Conservation (phyloP, 805 yeast species). For the Limtongozyma cylindracea region DNA sequence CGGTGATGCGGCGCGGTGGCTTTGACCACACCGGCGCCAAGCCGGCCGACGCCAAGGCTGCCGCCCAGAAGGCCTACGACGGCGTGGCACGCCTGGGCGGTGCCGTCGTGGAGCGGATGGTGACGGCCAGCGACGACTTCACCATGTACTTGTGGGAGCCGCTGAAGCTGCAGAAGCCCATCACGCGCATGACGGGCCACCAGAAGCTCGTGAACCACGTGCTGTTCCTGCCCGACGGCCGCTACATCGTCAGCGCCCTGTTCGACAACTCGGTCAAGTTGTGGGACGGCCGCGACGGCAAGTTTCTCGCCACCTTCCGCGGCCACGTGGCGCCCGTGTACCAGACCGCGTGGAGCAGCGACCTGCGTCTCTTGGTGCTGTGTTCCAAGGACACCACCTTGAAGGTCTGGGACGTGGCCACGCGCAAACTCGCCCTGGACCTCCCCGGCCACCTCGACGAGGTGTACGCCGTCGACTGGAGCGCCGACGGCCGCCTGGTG, state of each 20-base stretch:
- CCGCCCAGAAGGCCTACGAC: conserved; percentile 35
- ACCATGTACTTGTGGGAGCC: conserved; percentile 70
- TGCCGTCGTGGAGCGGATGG: conserved; percentile 42
- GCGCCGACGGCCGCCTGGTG: conserved; percentile 78
- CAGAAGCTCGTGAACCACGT: conserved; percentile 94
- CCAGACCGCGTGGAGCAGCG: conserved; percentile 95
- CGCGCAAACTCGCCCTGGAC: conserved; percentile 65
- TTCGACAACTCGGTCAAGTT: conserved; percentile 87
- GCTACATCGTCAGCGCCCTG: conserved; percentile 73
- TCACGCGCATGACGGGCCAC: conserved; percentile 91
- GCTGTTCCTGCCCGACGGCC: conserved; percentile 86
- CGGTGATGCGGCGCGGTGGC: conserved; percentile 68
- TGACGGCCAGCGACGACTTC: conserved; percentile 90
- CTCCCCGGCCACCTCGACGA: conserved; percentile 94
- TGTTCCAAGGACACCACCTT: conserved; percentile 91
- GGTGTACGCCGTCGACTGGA: conserved; percentile 95
- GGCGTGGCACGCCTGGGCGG: conserved; percentile 38
- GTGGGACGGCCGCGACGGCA: conserved; percentile 92
- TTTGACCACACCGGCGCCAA: conserved; percentile 33
- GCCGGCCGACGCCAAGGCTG: conserved; percentile 9
- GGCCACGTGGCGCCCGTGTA: conserved; percentile 98
- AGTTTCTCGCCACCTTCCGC: conserved; percentile 68
- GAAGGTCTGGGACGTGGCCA: conserved; percentile 87
- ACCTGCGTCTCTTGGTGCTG: conserved; percentile 71
- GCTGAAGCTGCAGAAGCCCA: conserved; percentile 48